phyloP scores from a whole-genome alignment of 441 rosid species.

The Adansonia rubrostipa region DNA sequence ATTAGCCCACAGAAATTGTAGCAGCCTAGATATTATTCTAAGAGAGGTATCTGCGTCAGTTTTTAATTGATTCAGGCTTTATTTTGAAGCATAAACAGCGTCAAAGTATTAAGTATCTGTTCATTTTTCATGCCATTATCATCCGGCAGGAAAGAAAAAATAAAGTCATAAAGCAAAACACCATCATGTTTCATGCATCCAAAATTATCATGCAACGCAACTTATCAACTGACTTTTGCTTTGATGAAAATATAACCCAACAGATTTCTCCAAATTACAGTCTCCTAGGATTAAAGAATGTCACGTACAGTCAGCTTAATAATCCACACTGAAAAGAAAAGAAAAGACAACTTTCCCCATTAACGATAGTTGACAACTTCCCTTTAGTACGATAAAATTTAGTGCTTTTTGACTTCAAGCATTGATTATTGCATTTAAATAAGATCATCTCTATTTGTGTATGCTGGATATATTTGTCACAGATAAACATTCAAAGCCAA shows the following conservation, averaged over 20 bases:
- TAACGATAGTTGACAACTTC: slow-evolving; percentile 8
- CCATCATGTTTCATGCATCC: background rate
- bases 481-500: slow-evolving; percentile 4
- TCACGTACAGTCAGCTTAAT: background rate
- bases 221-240: background rate
- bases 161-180: background rate
- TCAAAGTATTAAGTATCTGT: slow-evolving; percentile 13
- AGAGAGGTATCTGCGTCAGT: background rate
- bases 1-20: background rate
- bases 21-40: background rate
- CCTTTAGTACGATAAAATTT: background rate
- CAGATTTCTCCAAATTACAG: background rate
- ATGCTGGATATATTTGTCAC: background rate
- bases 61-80: background rate
- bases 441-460: background rate
- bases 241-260: background rate
- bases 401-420: background rate
- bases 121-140: background rate
- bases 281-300: background rate
- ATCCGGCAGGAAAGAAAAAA: background rate
- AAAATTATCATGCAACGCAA: background rate
- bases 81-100: background rate
- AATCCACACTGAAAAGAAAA: background rate
- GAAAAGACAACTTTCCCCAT: background rate
- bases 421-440: background rate